A percentile compares a stretch with the other conserved stretches of the same genome.
Evolutionary conservation across 78 protist genomes (phyloP).

Genomic region (Emiliania huxleyi): DNA sequence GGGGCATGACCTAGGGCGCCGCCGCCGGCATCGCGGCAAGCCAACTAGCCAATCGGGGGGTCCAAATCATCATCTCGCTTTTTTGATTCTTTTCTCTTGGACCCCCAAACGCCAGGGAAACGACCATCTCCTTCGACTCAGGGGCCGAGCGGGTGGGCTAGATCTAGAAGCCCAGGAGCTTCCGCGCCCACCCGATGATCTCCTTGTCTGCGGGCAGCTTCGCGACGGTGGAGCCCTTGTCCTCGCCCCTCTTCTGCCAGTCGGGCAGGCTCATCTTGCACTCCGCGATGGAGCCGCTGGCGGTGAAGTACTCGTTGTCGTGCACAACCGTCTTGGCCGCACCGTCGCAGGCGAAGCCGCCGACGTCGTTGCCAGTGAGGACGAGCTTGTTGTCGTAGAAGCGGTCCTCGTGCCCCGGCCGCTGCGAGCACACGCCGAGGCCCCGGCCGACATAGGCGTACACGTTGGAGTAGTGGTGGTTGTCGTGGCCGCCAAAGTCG

Average conservation of each 20-base stretch:
- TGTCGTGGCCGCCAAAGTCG: slow-evolving; percentile 51
- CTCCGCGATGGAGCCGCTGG: neutral
- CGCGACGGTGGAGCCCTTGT: neutral
- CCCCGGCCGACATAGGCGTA: neutral
- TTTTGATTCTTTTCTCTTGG: too few relatives aligned
- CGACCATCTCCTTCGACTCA: too few relatives aligned
- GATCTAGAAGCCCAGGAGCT: neutral
- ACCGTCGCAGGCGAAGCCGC: neutral
- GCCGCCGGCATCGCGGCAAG: too few relatives aligned
- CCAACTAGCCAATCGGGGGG: too few relatives aligned
- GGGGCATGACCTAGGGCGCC: too few relatives aligned
- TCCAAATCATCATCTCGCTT: too few relatives aligned
- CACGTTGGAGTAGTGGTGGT: slow-evolving; percentile 3
- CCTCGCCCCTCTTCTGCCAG: slow-evolving; percentile 6
- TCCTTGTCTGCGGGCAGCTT: neutral
- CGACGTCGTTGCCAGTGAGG: neutral
- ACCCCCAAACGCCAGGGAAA: too few relatives aligned
- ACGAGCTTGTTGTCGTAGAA: neutral
- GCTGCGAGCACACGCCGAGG: neutral
- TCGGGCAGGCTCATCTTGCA: neutral
- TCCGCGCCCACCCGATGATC: neutral
- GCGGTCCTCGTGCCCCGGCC: neutral
- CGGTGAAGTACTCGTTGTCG: slow-evolving; percentile 2
- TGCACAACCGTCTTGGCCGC: neutral
- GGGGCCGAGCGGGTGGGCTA: too few relatives aligned